Conservation (phyloP, 164 flowering plant species). For the Vitis cinerea region DNA sequence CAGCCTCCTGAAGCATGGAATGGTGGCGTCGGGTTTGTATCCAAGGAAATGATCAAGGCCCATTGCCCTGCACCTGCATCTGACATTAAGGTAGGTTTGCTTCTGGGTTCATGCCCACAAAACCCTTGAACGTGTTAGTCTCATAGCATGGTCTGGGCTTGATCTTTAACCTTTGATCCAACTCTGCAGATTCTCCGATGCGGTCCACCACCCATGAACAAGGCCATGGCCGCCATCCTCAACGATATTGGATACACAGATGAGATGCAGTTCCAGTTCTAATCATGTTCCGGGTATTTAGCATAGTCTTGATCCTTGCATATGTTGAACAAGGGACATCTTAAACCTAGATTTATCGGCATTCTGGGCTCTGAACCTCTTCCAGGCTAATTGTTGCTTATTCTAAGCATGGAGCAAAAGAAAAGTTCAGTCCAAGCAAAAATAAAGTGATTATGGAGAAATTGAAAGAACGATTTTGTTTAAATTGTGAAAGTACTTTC, state of each 20-base stretch:
- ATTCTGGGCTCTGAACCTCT: too few relatives aligned
- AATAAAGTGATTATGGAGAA: too few relatives aligned
- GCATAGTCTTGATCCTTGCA: neutral
- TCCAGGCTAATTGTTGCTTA: too few relatives aligned
- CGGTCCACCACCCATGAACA: conserved; percentile 98
- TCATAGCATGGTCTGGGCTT: neutral
- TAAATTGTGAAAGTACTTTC: too few relatives aligned
- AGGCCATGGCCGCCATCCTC: conserved; percentile 90
- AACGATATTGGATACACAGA: conserved; percentile 67
- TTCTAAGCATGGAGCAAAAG: too few relatives aligned
- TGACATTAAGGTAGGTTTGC: conserved; percentile 62
- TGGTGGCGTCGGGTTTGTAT: conserved; percentile 95
- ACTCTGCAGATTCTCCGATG: conserved; percentile 72
- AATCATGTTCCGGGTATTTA: conserved; percentile 10
- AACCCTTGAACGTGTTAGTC: neutral
- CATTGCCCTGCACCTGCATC: conserved; percentile 89
- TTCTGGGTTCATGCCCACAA: neutral
- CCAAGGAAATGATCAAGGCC: conserved; percentile 90
- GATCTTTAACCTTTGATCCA: neutral
- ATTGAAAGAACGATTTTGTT: too few relatives aligned
- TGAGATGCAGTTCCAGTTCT: conserved; percentile 91
- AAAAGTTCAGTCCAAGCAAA: too few relatives aligned
- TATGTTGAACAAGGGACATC: too few relatives aligned
- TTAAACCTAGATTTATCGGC: too few relatives aligned
- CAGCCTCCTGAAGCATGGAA: conserved; percentile 97